These are phyloP conservation scores for Auriscalpium orientale DNA, from an alignment of 768 basidiomycete species.

Conservation along the genomic window DNA sequence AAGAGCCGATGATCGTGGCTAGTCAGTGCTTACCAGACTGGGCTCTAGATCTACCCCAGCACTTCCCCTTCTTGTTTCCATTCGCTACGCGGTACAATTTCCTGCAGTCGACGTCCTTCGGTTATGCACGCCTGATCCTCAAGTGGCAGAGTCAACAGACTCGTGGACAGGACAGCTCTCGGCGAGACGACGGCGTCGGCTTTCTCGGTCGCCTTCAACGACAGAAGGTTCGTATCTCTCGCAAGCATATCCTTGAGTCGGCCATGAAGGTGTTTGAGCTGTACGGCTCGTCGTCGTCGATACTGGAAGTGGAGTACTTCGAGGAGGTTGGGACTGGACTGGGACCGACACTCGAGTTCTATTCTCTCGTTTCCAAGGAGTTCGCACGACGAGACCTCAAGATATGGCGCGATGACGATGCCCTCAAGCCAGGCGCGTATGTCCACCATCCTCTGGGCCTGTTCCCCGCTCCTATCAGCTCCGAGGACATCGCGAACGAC, in stretches of 20 bases:
- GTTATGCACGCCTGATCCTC: slow-evolving; percentile 89
- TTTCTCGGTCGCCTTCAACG: slow-evolving; percentile 89
- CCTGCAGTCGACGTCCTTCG: slow-evolving; percentile 95
- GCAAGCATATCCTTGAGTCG: slow-evolving; percentile 91
- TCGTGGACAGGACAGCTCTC: slow-evolving; percentile 68
- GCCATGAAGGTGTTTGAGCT: slow-evolving; percentile 95
- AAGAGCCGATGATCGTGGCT: slow-evolving; percentile 98
- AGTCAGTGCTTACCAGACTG: slow-evolving; percentile 97
- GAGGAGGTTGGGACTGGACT: slow-evolving; percentile 98
- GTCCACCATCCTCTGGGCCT: slow-evolving; percentile 82
- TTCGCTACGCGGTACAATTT: slow-evolving; percentile 97
- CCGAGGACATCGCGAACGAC: slow-evolving; percentile 62
- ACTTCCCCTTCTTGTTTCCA: slow-evolving; percentile 98
- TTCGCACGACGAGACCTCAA: slow-evolving; percentile 84
- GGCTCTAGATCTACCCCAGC: slow-evolving; percentile 91
- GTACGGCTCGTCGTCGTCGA: slow-evolving; percentile 89
- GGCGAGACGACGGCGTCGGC: slow-evolving; percentile 86
- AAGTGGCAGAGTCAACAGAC: slow-evolving; percentile 90
- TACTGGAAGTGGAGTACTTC: slow-evolving; percentile 97
- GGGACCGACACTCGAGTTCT: slow-evolving; percentile 97
- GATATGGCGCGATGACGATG: slow-evolving; percentile 87
- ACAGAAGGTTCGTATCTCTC: slow-evolving; percentile 94
- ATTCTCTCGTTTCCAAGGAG: slow-evolving; percentile 93
- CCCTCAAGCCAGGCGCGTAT: slow-evolving; percentile 50
- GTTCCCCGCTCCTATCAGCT: slow-evolving; percentile 78